Percentiles rank a stretch among this genome's conserved stretches.
phyloP scores from a whole-genome alignment of 1,284 basidiomycete genomes.

The Heterobasidion parviporum region DNA sequence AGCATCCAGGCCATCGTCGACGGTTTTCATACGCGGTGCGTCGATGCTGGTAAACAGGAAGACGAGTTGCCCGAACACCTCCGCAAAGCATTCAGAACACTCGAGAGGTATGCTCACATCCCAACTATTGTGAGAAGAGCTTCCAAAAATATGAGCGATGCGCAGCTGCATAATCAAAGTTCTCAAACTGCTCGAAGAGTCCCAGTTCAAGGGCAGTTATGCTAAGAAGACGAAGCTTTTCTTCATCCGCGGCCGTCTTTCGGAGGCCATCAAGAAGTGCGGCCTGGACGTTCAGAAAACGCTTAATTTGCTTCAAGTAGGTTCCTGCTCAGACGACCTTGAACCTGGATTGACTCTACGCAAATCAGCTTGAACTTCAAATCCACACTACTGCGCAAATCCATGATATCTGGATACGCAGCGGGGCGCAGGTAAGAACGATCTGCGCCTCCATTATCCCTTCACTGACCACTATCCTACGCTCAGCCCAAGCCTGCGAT shows the following conservation, averaged over 20 bases:
- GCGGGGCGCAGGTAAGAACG: no score
- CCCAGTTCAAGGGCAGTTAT: no score
- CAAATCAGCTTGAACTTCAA: background rate
- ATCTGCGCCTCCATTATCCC: no score
- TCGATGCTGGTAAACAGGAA: background rate
- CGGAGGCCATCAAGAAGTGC: no score
- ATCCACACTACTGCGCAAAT: no score
- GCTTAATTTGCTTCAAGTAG: background rate
- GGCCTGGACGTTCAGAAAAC: background rate
- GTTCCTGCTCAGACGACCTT: background rate
- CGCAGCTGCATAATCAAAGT: no score
- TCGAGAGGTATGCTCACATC: background rate
- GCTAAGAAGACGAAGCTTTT: no score
- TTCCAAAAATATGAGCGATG: background rate
- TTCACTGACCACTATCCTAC: no score
- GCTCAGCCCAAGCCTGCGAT: background rate
- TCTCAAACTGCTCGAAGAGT: no score
- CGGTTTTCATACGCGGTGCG: constrained; percentile 2
- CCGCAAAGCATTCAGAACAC: constrained; percentile 1
- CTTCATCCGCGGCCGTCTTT: no score
- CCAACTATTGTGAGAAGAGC: background rate
- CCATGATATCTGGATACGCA: no score
- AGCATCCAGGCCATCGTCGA: constrained; percentile 5
- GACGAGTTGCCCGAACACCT: constrained; percentile 6
- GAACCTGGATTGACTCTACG: background rate